These are phyloP conservation scores for Vinca minor DNA, from an alignment of 257 asterid species.

Conservation along the genomic window DNA sequence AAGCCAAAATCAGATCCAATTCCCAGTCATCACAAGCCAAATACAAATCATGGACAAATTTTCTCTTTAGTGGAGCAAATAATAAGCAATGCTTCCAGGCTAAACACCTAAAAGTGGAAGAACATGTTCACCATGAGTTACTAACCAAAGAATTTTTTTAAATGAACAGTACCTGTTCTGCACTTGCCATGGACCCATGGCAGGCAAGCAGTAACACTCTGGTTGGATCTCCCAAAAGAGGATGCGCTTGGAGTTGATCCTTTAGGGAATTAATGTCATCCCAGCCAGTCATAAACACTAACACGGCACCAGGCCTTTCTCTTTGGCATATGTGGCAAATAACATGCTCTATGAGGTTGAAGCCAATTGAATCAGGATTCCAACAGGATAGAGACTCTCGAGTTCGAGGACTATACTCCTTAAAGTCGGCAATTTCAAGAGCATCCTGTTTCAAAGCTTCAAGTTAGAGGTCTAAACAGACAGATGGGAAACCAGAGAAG, in stretches of 20 bases:
- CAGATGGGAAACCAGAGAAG: background rate
- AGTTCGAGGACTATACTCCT: conserved; percentile 41
- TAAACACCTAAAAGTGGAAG: background rate
- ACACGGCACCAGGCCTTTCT: conserved; percentile 89
- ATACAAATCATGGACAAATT: background rate
- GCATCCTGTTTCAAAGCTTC: conserved; percentile 58
- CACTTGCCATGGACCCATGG: conserved; percentile 97
- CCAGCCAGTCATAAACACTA: conserved; percentile 98
- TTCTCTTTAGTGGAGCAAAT: background rate
- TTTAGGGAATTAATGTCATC: conserved; percentile 91
- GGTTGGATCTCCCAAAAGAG: conserved; percentile 77
- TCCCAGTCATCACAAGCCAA: background rate
- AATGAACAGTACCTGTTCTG: conserved; percentile 65
- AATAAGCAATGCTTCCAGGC: background rate
- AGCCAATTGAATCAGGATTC: conserved; percentile 97
- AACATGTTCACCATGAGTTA: background rate
- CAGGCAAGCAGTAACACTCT: conserved; percentile 87
- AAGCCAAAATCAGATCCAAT: background rate
- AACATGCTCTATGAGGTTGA: conserved; percentile 81
- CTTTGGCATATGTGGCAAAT: conserved; percentile 72
- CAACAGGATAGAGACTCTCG: conserved; percentile 74
- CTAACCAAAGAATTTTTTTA: conserved; percentile 8
- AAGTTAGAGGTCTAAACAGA: conserved; percentile 9
- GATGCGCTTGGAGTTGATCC: conserved; percentile 86
- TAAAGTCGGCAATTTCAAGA: conserved; percentile 60